Percentiles rank a stretch among this genome's conserved stretches.
Conservation (phyloP, 495 filamentous ascomycete genomes). For the Penicilliopsis zonata region DNA sequence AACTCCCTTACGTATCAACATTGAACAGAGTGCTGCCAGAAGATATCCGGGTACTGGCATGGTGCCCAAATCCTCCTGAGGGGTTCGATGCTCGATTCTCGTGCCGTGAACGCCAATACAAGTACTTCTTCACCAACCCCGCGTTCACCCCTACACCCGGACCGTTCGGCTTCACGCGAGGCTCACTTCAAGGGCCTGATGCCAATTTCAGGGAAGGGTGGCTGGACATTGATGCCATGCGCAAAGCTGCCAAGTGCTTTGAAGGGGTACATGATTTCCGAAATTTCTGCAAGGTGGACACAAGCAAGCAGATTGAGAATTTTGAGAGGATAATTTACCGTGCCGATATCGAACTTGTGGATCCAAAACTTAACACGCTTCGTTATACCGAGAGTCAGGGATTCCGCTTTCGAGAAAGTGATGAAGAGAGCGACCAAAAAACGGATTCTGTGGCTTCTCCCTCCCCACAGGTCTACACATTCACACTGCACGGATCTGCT, state of each 20-base stretch:
- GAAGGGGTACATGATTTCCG: slow-evolving; percentile 87
- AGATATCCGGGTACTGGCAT: slow-evolving; percentile 83
- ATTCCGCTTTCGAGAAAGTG: slow-evolving; percentile 17
- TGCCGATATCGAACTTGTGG: slow-evolving; percentile 59
- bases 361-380: slow-evolving; percentile 33
- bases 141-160: slow-evolving; percentile 54
- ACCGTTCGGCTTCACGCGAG: slow-evolving; percentile 19
- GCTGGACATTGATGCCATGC: slow-evolving; percentile 82
- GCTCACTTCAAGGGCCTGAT: slow-evolving; percentile 8
- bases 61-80: slow-evolving; percentile 71
- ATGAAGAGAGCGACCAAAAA: slow-evolving; percentile 4
- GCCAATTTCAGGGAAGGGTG: slow-evolving; percentile 37
- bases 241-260: slow-evolving; percentile 61
- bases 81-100: slow-evolving; percentile 89
- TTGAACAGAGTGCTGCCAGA: slow-evolving; percentile 80
- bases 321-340: slow-evolving; percentile 68
- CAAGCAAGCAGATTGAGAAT: slow-evolving; percentile 70
- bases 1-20: slow-evolving; percentile 67
- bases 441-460: slow-evolving; percentile 7
- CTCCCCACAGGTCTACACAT: slow-evolving; percentile 64
- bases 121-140: slow-evolving; percentile 96
- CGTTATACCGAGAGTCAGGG: slow-evolving; percentile 20
- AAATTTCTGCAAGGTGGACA: slow-evolving; percentile 91
- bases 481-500: slow-evolving; percentile 77
- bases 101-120: slow-evolving; percentile 78